phyloP scores from a whole-genome alignment of 1,139 yeast genomes.

The Kurtzmaniella natalensis region DNA sequence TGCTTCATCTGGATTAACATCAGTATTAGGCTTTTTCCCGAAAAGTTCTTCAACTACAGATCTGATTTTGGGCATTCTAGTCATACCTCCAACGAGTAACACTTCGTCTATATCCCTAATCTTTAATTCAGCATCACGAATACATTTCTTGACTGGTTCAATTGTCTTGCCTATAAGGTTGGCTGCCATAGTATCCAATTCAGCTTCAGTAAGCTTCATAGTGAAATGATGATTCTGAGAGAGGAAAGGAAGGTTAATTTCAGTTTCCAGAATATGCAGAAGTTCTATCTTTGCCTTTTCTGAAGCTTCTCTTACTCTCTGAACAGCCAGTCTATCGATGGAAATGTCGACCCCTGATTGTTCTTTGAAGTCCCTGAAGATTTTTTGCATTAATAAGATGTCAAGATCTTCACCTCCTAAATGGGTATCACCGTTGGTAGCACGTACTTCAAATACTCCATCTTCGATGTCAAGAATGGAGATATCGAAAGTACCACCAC shows the following conservation, averaged over 20 bases:
- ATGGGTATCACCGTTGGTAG: conserved; percentile 84
- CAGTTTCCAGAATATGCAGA: conserved; percentile 54
- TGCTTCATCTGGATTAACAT: conserved; percentile 80
- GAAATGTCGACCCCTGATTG: conserved; percentile 42
- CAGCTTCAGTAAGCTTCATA: conserved; percentile 51
- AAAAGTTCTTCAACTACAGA: conserved; percentile 54
- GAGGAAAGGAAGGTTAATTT: conserved; percentile 63
- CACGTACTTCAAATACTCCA: conserved; percentile 76
- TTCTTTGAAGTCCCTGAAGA: conserved; percentile 43
- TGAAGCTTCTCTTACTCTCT: conserved; percentile 68
- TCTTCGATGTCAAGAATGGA: conserved; percentile 75
- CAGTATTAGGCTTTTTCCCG: conserved; percentile 54
- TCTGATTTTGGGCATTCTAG: conserved; percentile 75
- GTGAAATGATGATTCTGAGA: conserved; percentile 47
- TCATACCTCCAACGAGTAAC: conserved; percentile 79
- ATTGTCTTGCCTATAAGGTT: conserved; percentile 59
- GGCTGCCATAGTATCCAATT: conserved; percentile 60
- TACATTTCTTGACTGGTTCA: conserved; percentile 61
- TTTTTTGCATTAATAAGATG: conserved; percentile 51
- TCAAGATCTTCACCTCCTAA: conserved; percentile 84
- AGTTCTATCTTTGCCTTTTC: conserved; percentile 68
- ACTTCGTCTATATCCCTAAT: conserved; percentile 65
- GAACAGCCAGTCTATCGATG: conserved; percentile 48
- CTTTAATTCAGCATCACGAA: conserved; percentile 65
- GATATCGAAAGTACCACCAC: conserved; percentile 83